phyloP scores from a whole-genome alignment of 371 early-diverging fungal species.

The Blakeslea trispora region DNA sequence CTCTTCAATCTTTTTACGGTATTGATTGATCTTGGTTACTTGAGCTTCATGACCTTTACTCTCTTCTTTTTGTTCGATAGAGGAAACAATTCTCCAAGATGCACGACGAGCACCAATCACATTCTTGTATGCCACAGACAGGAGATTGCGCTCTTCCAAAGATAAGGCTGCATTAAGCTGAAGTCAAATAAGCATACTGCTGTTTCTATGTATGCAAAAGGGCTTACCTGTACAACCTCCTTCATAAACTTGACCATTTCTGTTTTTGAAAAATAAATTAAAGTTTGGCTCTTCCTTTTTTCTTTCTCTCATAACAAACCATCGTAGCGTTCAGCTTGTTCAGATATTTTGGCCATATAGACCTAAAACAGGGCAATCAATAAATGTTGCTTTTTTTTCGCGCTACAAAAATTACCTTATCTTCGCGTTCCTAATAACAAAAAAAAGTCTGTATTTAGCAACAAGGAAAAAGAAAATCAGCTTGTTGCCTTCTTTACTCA shows the following conservation, averaged over 20 bases:
- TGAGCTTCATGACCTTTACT: constrained; percentile 86
- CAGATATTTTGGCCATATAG: constrained; percentile 97
- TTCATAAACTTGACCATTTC: constrained; percentile 98
- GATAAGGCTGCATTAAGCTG: constrained; percentile 71
- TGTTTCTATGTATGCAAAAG: background rate
- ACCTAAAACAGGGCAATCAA: constrained; percentile 25
- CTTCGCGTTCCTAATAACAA: constrained; percentile 48
- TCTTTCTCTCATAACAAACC: constrained; percentile 25
- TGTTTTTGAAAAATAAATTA: constrained; percentile 30
- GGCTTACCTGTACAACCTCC: constrained; percentile 64
- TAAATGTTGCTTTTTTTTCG: background rate
- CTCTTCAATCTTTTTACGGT: constrained; percentile 89
- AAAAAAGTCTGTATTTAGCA: background rate
- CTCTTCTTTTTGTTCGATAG: constrained; percentile 98
- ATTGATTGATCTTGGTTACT: constrained; percentile 85
- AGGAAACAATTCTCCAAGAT: constrained; percentile 98
- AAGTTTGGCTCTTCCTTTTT: background rate
- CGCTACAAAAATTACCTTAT: constrained; percentile 20
- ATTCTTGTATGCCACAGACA: constrained; percentile 99
- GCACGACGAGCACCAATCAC: constrained; percentile 99
- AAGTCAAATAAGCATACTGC: background rate
- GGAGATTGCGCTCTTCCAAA: constrained; percentile 97
- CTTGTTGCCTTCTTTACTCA: constrained; percentile 3
- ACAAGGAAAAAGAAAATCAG: too few species aligned
- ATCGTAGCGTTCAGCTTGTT: constrained; percentile 99